phyloP scores from a whole-genome alignment of 2,329 filamentous ascomycete genomes.

The Fusarium pininemorale region DNA sequence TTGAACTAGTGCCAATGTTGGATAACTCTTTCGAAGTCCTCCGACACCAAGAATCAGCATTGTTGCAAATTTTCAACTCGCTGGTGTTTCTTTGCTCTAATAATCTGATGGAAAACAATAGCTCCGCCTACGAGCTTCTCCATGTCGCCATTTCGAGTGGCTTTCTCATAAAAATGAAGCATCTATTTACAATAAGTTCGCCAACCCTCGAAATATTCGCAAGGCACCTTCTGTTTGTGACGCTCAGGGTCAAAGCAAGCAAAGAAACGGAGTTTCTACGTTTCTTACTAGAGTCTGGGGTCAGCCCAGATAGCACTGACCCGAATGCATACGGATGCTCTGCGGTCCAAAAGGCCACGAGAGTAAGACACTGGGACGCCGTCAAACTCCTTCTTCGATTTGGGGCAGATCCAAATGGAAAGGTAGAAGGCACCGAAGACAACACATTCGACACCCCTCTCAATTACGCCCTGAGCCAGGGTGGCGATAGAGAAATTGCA shows the following conservation, averaged over 20 bases:
- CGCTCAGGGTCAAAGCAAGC: accelerated
- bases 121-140: accelerated
- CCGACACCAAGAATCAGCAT: accelerated
- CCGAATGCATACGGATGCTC: accelerated
- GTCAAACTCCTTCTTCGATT: not conserved
- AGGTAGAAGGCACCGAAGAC: accelerated
- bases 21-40: too few species aligned
- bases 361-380: too few species aligned
- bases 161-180: not conserved
- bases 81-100: not conserved
- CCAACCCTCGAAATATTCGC: accelerated
- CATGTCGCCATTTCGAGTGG: not conserved
- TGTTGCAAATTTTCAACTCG: not conserved
- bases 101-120: accelerated
- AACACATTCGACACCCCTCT: accelerated
- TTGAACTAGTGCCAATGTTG: not conserved
- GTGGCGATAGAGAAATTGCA: accelerated
- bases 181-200: accelerated
- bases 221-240: accelerated
- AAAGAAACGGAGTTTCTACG: accelerated
- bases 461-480: accelerated
- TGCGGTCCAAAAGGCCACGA: accelerated
- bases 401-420: not conserved
- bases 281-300: not conserved
- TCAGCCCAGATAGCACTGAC: accelerated